These are phyloP conservation scores for Alternaria alternata DNA, from an alignment of 2,329 filamentous ascomycete genomes.

Conservation along the genomic window DNA sequence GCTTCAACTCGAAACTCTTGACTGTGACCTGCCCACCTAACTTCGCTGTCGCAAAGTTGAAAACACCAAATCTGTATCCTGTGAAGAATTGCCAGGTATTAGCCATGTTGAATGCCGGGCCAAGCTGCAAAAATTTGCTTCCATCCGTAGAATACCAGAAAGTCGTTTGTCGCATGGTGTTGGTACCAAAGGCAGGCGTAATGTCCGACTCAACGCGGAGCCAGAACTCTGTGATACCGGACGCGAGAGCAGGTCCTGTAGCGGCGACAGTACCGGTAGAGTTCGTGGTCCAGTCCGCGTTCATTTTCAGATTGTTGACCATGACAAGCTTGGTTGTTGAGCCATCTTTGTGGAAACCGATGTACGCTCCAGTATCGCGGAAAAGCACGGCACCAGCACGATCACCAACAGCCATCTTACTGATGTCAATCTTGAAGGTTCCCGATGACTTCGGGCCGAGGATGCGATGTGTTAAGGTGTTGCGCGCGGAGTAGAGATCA, in stretches of 20 bases:
- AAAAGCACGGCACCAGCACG: constrained; percentile 62
- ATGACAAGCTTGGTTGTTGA: constrained; percentile 48
- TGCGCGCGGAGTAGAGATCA: constrained; percentile 57
- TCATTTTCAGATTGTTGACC: constrained; percentile 52
- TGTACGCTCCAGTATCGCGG: constrained; percentile 62
- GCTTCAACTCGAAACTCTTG: constrained; percentile 27
- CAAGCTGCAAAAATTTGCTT: constrained; percentile 41
- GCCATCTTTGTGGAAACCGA: constrained; percentile 58
- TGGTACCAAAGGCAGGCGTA: constrained; percentile 43
- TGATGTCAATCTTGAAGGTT: constrained; percentile 61
- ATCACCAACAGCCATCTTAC: constrained; percentile 61
- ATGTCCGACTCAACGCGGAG: constrained; percentile 48
- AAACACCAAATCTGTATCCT: constrained; percentile 51
- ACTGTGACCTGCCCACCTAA: constrained; percentile 44
- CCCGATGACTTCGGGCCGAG: constrained; percentile 54
- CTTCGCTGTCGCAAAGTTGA: constrained; percentile 49
- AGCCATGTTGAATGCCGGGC: constrained; percentile 42
- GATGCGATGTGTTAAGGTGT: constrained; percentile 55
- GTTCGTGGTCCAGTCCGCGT: constrained; percentile 46
- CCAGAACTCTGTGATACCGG: constrained; percentile 39
- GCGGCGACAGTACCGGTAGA: constrained; percentile 42
- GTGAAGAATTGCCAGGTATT: constrained; percentile 52
- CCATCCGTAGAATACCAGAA: constrained; percentile 53
- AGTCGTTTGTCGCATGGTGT: constrained; percentile 30
- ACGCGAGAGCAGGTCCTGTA: constrained; percentile 24